Conservation (phyloP, 2,329 filamentous ascomycete species). For the Paraconiothyrium brasiliense region DNA sequence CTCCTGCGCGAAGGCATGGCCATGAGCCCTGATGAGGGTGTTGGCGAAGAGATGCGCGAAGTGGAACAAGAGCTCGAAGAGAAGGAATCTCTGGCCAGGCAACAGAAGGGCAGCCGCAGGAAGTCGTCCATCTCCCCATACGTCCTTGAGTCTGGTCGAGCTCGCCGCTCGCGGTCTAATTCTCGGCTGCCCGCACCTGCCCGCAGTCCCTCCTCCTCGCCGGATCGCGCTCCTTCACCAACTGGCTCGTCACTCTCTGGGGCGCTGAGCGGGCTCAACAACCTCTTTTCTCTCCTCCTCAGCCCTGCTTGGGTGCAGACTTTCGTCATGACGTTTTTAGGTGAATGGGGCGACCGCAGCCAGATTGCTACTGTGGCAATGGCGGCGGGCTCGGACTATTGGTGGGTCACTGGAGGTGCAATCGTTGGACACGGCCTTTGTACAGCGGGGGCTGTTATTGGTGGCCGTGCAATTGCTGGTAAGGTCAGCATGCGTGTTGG, state of each 20-base stretch:
- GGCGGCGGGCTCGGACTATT: constrained; percentile 98
- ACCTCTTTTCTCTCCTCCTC: constrained; percentile 85
- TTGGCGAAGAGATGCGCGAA: constrained; percentile 97
- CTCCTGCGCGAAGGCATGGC: constrained; percentile 85
- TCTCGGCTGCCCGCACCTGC: constrained; percentile 82
- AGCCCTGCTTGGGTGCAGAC: constrained; percentile 99
- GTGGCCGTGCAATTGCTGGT: constrained; percentile 90
- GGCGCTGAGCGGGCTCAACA: constrained; percentile 74
- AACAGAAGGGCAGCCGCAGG: constrained; percentile 66
- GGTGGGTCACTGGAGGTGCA: constrained; percentile 95
- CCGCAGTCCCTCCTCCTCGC: constrained; percentile 75
- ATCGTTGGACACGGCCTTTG: constrained; percentile 87
- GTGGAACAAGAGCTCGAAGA: constrained; percentile 94
- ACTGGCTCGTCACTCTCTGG: constrained; percentile 63
- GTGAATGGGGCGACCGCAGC: constrained; percentile 96
- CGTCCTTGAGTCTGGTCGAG: constrained; percentile 80
- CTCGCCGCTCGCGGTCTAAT: constrained; percentile 75
- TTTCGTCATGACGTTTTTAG: constrained; percentile 98
- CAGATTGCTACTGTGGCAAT: constrained; percentile 99
- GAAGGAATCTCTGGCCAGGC: constrained; percentile 81
- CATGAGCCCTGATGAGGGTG: constrained; percentile 90
- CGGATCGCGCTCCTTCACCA: constrained; percentile 55
- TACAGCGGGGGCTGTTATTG: constrained; percentile 89
- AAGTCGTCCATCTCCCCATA: constrained; percentile 78
- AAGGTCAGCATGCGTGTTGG: constrained; percentile 94